Percentiles rank a stretch among this genome's conserved stretches.
These are phyloP conservation scores for Clarkia xantiana DNA, from an alignment of 345 rosid genomes.

Conservation along the genomic window DNA sequence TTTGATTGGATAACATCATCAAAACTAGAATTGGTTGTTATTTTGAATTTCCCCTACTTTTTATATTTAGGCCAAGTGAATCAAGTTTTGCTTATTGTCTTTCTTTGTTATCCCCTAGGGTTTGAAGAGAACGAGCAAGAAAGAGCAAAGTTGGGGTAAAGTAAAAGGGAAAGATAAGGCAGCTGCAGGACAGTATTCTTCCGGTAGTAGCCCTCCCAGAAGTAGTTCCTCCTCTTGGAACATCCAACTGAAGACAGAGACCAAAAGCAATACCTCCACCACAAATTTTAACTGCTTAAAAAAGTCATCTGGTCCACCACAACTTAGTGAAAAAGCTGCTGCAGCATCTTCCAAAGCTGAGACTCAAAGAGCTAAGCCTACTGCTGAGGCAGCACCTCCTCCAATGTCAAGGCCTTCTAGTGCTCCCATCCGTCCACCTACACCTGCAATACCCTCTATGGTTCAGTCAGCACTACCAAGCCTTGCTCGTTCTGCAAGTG, in stretches of 20 bases:
- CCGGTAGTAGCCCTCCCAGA: constrained; percentile 32
- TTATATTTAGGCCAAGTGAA: neutral
- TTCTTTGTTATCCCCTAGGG: neutral
- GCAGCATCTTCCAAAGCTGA: constrained; percentile 26
- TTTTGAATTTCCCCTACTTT: neutral
- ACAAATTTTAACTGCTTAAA: constrained; percentile 19
- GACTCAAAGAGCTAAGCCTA: constrained; percentile 28
- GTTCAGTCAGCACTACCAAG: constrained; percentile 46
- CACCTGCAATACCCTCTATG: constrained; percentile 33
- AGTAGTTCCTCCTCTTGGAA: constrained; percentile 13
- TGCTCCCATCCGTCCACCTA: constrained; percentile 52
- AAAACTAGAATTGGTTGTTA: neutral
- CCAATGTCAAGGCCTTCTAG: constrained; percentile 77
- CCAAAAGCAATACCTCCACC: constrained; percentile 19
- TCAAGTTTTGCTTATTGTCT: too few species aligned
- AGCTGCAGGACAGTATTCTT: constrained; percentile 35
- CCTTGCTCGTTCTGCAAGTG: constrained; percentile 74
- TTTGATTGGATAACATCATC: neutral
- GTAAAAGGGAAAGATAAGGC: constrained; percentile 53
- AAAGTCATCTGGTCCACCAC: constrained; percentile 30
- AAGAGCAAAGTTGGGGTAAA: constrained; percentile 25
- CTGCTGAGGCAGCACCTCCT: constrained; percentile 33
- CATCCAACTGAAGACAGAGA: constrained; percentile 33
- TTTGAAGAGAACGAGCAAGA: constrained; percentile 18
- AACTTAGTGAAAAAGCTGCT: constrained; percentile 23